These are phyloP conservation scores for Raphanus hybrid DNA, from an alignment of 441 rosid species.

Conservation along the genomic window DNA sequence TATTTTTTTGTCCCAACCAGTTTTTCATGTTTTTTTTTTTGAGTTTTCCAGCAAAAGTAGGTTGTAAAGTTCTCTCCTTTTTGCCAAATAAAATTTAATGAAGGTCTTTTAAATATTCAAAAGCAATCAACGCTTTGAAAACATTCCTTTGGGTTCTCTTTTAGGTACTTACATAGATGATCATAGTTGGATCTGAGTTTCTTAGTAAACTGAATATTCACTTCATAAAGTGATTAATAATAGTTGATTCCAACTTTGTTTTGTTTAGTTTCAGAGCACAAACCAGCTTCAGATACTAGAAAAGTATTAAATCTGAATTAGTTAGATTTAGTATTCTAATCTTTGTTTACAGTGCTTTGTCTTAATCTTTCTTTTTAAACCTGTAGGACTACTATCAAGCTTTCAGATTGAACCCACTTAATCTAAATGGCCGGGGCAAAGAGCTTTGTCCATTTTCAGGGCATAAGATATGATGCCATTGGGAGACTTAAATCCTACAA, in stretches of 20 bases:
- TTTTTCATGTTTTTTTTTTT: neutral
- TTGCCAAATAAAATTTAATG: neutral
- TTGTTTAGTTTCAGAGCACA: neutral
- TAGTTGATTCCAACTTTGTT: slow-evolving; percentile 9
- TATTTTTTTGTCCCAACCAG: too few relatives aligned
- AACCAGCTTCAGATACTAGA: slow-evolving; percentile 6
- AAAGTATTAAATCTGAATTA: neutral
- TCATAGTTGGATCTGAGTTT: slow-evolving; percentile 42
- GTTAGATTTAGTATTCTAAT: neutral
- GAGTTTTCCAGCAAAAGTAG: neutral
- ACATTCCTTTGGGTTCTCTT: slow-evolving; percentile 36
- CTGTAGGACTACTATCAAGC: too few relatives aligned
- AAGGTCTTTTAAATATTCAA: neutral
- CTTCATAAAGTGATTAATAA: neutral
- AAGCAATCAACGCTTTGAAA: slow-evolving; percentile 14
- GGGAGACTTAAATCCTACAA: slow-evolving; percentile 66
- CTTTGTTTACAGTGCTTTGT: neutral
- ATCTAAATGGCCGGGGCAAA: slow-evolving; percentile 47
- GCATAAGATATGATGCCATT: slow-evolving; percentile 62
- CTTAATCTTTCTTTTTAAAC: neutral
- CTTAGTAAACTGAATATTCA: slow-evolving; percentile 30
- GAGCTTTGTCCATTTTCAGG: slow-evolving; percentile 64
- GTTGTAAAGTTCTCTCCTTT: neutral
- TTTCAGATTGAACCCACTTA: too few relatives aligned
- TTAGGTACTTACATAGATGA: slow-evolving; percentile 26